These are phyloP conservation scores for Rhizopogon vesiculosus DNA, from an alignment of 768 basidiomycete genomes.

Conservation along the genomic window DNA sequence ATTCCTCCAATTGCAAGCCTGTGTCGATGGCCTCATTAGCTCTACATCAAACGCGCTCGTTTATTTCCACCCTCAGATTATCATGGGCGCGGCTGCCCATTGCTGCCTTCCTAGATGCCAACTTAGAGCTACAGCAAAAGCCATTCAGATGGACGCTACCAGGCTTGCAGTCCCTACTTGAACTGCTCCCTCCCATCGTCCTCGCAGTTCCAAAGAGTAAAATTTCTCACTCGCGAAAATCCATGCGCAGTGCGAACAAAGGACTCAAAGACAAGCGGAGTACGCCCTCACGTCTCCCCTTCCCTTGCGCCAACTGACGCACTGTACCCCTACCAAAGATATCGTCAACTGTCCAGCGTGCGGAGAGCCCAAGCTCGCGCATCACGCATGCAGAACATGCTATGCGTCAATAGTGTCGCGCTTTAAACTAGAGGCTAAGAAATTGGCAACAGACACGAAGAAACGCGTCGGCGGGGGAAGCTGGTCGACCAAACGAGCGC, in stretches of 20 bases:
- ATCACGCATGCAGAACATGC: conserved; percentile 82
- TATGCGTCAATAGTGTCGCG: conserved; percentile 37
- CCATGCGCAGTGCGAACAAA: conserved; percentile 94
- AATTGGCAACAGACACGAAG: background rate
- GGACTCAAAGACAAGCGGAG: conserved; percentile 93
- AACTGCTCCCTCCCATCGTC: conserved; percentile 83
- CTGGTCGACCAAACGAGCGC: background rate
- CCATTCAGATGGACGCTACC: conserved; percentile 34
- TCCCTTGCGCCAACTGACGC: conserved; percentile 2
- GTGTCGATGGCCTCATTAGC: conserved; percentile 37
- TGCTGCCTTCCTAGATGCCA: conserved; percentile 12
- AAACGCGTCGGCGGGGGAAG: conserved; percentile 3
- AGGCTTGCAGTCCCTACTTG: conserved; percentile 44
- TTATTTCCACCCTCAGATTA: conserved; percentile 16
- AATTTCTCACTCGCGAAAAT: conserved; percentile 87
- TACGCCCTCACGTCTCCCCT: conserved; percentile 30
- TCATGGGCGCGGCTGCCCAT: conserved; percentile 17
- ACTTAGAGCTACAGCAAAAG: conserved; percentile 16
- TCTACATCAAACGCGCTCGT: conserved; percentile 27
- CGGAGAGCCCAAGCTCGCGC: conserved; percentile 82
- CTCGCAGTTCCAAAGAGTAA: conserved; percentile 95
- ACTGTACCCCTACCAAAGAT: conserved; percentile 41
- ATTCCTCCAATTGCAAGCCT: conserved; percentile 1
- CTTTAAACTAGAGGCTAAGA: conserved; percentile 16
- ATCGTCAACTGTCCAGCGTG: conserved; percentile 90